Evolutionary conservation across 2,329 filamentous ascomycete species (phyloP), one percentile per base, ranked within the genome.

Genomic region (Escovopsis weberi): DNA sequence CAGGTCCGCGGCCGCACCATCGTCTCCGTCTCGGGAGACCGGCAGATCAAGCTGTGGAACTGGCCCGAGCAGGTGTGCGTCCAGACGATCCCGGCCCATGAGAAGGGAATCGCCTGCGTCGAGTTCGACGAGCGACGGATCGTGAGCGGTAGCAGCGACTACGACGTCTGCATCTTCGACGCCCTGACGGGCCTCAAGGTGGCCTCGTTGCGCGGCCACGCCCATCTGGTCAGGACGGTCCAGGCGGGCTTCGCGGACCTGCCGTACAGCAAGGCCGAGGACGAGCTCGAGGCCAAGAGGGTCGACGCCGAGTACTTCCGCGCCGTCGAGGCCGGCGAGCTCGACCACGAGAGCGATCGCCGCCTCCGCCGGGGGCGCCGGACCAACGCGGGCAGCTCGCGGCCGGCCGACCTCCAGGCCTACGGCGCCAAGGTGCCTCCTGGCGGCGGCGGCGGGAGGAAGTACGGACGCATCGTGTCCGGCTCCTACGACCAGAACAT

Each of bases 401-500:
- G 78, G 37, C 85, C 85, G 1, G 74, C 81, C 41, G 79, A 91
- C 48, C 80, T 94, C 37, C 78, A 78, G 43, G 82, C 85, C 0
- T 78, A 85, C 40, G 88, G 88, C 1, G 85, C 88, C 12, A 91
- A 85, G 56, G 70, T 96, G 2, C 89, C 89, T 1, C 88, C 89
- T 0, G 89, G 89, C 11, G 88, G 89, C 23, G 89, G 89, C 34
- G 89, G 89, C 19, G 87, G 89, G 26, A 85, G 85, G 54, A 80
- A 74, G 50, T 95, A 89, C 67, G 86, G 83, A 9, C 80, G 88
- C n/a, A 98, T 98, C 45, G 86, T 98, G 4, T 95, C 88, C 6
- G 91, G 91, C 2, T 94, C 87, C 1, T 98, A 98, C 52, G 91
- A 98, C 52, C 86, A 94, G 63, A 88, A 80, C 10, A 86, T 98